phyloP scores from a whole-genome alignment of 176 grass and related monocot genomes.

The Thalia dealbata region DNA sequence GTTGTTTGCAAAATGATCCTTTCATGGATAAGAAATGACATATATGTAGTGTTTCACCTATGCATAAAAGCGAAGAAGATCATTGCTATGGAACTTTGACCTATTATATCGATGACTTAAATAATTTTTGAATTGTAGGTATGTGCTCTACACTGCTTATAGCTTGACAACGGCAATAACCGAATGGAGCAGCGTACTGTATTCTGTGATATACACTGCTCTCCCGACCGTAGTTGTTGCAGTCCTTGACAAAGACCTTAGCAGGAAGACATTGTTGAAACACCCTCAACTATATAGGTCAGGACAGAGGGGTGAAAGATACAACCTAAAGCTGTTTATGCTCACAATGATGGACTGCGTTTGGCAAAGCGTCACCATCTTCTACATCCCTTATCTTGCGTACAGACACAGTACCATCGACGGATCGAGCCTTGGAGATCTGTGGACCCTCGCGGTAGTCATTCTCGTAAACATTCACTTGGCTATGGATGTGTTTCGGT shows the following conservation, averaged over 20 bases:
- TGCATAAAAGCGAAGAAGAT: too few relatives aligned
- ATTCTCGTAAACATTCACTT: conserved; percentile 94
- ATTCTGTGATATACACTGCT: conserved; percentile 86
- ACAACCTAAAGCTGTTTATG: conserved; percentile 82
- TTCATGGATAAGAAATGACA: too few relatives aligned
- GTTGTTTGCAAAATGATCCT: too few relatives aligned
- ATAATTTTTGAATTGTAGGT: conserved; percentile 40
- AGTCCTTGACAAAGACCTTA: conserved; percentile 86
- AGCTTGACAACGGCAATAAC: conserved; percentile 76
- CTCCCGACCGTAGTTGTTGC: conserved; percentile 73
- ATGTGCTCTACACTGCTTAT: conserved; percentile 89
- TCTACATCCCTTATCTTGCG: conserved; percentile 82
- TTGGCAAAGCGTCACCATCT: conserved; percentile 80
- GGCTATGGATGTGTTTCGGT: conserved; percentile 75
- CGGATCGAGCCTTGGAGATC: conserved; percentile 59
- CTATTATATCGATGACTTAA: conserved; percentile 8
- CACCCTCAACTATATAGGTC: conserved; percentile 77
- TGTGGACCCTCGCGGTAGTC: conserved; percentile 73
- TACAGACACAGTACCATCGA: conserved; percentile 69
- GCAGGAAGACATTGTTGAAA: conserved; percentile 68
- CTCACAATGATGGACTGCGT: conserved; percentile 68
- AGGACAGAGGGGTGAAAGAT: conserved; percentile 75
- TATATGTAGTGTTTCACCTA: too few relatives aligned
- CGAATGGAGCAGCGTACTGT: conserved; percentile 87
- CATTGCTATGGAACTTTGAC: background rate